Evolutionary conservation across 2,329 filamentous ascomycete species (phyloP), one percentile per base, ranked within the genome.

Genomic region (Endothia cerciana): DNA sequence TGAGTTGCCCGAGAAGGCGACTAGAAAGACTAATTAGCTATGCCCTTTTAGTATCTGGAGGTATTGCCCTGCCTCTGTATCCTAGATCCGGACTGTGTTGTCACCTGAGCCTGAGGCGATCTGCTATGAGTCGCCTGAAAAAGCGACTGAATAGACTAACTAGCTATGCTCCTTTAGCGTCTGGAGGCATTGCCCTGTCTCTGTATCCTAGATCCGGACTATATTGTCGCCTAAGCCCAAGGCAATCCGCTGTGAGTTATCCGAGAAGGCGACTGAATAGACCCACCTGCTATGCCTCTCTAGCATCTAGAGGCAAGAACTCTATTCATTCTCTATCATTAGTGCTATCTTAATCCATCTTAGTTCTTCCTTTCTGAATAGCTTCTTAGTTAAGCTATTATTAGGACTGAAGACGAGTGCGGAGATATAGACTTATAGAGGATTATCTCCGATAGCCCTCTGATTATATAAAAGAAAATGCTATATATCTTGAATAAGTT

Each of bases 401-500:
- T 49, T 30, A 2, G 69, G 68, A 25, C 67, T 68, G 53, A 71
- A 72, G 10, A 69, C 43, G n/a, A 71, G 68, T 13, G 55, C 65
- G 19, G 67, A 70, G 7, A 38, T 38, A 49, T 71, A 71, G 6
- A 59, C 28, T 49, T 72, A 68, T 0, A 70, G 67, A 1, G 70
- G 70, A 7, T 60, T 49, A 11, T 41, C 63, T 22, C 64, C 61
- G 22, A 72, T 66, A 3, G 72, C 58, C 57, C 63, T 62, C 68
- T 70, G 71, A 63, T 69, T 64, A 68, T 67, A 64, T 8, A 71
- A 47, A 25, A 75, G 69, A 71, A 75, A 78, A 65, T 74, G 73
- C n/a, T 66, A 69, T 17, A 72, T 66, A 59, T 80, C 74, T 40
- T 63, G 71, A 58, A 75, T 17, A 13, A 74, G 70, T 33, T 17